Base-by-base conservation (phyloP, 2,329 filamentous ascomycete genomes). In the Metarhizium humberi region DNA sequence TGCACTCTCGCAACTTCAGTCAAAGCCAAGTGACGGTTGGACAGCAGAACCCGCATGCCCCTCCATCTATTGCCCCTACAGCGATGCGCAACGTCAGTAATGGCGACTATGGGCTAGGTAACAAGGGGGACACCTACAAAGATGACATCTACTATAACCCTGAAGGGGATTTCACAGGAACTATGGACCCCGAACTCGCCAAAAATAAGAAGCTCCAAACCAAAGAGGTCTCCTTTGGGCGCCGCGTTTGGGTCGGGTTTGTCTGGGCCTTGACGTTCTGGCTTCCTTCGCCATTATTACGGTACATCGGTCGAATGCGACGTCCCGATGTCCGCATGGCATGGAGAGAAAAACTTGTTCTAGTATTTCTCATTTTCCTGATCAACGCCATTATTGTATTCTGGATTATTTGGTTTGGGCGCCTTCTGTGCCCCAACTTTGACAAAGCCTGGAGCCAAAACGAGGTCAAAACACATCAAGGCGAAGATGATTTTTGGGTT, bases 291-390 rank as follows among this genome's bases (percentile, higher is more conserved):
- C 88, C 90, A 50, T 61, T 88, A 2, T 82, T 99, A 16, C 81
- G 81, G n/a, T 86, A 79, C 57, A 66, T 97, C 56, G 94, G 94
- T 36, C 88, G 92, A 25, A 99, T 99, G 94, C 95, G 95, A 73
- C 86, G 94, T 55, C 94, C 92, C 2, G 94, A 99, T 72, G 90
- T 99, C 8, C 88, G 94, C 30, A 88, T 96, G 83, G 94, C 94
- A 0, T 99, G 94, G 94, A 83, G 94, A 71, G 94, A 99, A 67
- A 99, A 99, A 72, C 52, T 99, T 11, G 87, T 94, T 0, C 76
- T 99, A 11, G 84, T 92, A 50, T 76, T 88, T 56, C 64, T 96
- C 53, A 97, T 99, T 62, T 68, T 88, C 34, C 64, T 99, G 13
- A 72, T 95, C 61, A 99, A 99, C 71, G 90, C 68, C 43, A 66